A percentile compares a stretch with the other conserved stretches of the same genome.
Evolutionary conservation across 495 filamentous ascomycete species (phyloP).

Genomic region (Penicillium coprophilum): DNA sequence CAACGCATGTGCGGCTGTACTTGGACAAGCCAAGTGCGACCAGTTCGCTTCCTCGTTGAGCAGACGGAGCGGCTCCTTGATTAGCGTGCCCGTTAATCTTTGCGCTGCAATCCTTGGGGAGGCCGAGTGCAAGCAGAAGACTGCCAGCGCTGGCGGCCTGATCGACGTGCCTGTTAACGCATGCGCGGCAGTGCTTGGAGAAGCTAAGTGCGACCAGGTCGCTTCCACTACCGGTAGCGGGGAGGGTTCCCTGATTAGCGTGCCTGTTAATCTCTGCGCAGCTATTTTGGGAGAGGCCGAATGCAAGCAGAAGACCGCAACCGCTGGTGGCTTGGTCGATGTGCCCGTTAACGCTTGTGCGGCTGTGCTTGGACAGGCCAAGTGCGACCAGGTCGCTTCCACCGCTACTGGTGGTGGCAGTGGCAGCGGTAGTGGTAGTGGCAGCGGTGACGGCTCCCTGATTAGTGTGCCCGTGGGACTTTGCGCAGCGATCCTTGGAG

Average conservation of each 20-base stretch:
- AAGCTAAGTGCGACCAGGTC: constrained; percentile 27
- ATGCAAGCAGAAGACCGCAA: constrained; percentile 9
- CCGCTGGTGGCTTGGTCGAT: constrained; percentile 25
- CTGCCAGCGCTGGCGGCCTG: not conserved
- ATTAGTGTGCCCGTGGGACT: not conserved
- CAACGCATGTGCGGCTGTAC: too few relatives aligned
- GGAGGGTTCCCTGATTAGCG: not conserved
- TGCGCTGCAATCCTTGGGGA: constrained; percentile 7
- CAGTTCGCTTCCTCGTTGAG: not conserved
- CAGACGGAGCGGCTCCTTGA: not conserved
- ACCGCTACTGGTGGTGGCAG: too few relatives aligned
- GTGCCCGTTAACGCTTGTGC: constrained; percentile 30
- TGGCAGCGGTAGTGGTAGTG: too few relatives aligned
- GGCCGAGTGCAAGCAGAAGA: constrained; percentile 9
- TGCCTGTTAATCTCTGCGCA: constrained; percentile 3
- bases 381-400: constrained; percentile 25
- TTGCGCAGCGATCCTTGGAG: constrained; percentile 3
- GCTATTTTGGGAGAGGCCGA: constrained; percentile 8
- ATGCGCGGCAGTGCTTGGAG: not conserved
- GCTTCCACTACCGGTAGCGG: not conserved
- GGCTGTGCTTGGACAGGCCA: constrained; percentile 30
- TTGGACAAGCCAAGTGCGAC: constrained; percentile 23
- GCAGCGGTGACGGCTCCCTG: too few relatives aligned
- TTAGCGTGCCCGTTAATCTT: constrained; percentile 25
- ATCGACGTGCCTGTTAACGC: not conserved